These are phyloP conservation scores for Durusdinium trenchii DNA, from an alignment of 73 alveolate species.

Conservation along the genomic window DNA sequence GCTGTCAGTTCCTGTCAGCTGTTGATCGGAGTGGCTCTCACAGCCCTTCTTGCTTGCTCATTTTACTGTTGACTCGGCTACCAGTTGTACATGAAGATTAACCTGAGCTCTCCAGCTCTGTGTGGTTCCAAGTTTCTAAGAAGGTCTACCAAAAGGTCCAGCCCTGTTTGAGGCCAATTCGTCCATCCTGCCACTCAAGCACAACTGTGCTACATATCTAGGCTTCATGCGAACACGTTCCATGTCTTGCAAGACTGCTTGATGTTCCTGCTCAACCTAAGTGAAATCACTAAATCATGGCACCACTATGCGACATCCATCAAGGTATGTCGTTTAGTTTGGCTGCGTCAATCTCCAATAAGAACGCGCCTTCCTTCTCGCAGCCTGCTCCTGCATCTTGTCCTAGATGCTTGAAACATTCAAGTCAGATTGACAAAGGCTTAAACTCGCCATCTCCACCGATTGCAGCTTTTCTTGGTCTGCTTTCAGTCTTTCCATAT, in stretches of 20 bases:
- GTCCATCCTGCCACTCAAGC: not conserved
- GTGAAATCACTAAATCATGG: not conserved
- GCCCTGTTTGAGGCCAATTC: not conserved
- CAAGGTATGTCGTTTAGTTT: not conserved
- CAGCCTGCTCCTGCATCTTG: slow-evolving; percentile 65
- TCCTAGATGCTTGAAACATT: not conserved
- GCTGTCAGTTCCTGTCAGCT: too few relatives aligned
- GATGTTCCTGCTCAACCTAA: slow-evolving; percentile 86
- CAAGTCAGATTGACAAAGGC: not conserved
- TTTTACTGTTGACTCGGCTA: too few relatives aligned
- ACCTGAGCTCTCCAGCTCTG: too few relatives aligned
- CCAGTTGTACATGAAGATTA: too few relatives aligned
- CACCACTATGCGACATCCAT: not conserved
- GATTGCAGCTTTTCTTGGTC: slow-evolving; percentile 64
- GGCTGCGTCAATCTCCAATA: not conserved
- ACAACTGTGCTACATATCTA: too few relatives aligned
- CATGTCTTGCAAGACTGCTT: slow-evolving; percentile 75
- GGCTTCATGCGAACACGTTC: slow-evolving; percentile 47
- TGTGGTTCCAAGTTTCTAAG: too few relatives aligned
- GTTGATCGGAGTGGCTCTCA: too few relatives aligned
- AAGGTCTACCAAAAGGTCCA: too few relatives aligned
- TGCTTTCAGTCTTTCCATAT: slow-evolving; percentile 19
- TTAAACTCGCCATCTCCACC: not conserved
- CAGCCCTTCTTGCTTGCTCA: too few relatives aligned
- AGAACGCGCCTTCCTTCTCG: slow-evolving; percentile 38